These are phyloP conservation scores for Leptodontidium sp. DNA, from an alignment of 2,329 filamentous ascomycete genomes.

Conservation along the genomic window DNA sequence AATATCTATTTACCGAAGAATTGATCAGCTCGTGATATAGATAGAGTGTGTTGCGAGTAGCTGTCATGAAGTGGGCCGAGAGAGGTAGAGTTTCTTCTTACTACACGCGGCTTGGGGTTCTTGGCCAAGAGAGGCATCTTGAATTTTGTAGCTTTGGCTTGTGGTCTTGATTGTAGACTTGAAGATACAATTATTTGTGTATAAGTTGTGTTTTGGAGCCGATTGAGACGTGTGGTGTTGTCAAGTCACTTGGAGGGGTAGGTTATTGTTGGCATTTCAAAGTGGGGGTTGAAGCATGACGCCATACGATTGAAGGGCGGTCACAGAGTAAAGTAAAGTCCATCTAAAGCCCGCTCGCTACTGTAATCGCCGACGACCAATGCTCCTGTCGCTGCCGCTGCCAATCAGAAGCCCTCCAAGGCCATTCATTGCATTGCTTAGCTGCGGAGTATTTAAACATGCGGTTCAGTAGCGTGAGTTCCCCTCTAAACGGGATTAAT, in stretches of 20 bases:
- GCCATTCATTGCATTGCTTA: background rate
- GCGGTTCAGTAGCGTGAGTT: background rate
- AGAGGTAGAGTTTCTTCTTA: conserved; percentile 65
- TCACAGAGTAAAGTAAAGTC: background rate
- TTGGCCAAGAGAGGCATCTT: conserved; percentile 43
- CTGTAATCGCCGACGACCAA: no score
- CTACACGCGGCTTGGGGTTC: conserved; percentile 64
- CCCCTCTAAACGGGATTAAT: no score
- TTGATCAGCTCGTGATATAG: background rate
- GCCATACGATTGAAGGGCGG: background rate
- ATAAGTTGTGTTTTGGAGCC: background rate
- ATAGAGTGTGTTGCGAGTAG: background rate
- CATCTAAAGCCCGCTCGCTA: background rate
- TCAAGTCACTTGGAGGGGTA: background rate
- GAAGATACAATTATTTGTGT: background rate
- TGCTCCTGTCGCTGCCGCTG: background rate
- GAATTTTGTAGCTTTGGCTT: background rate
- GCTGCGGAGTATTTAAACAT: background rate
- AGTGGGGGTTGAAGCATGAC: conserved; percentile 4
- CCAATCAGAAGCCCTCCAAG: background rate
- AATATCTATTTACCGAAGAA: background rate
- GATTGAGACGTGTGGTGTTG: background rate
- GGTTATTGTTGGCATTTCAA: background rate
- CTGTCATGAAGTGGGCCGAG: background rate
- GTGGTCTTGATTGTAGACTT: background rate